Evolutionary conservation across 108 stramenopile species (phyloP), one percentile per base, ranked within the genome.

Genomic region (Skeletonema menzelii): DNA sequence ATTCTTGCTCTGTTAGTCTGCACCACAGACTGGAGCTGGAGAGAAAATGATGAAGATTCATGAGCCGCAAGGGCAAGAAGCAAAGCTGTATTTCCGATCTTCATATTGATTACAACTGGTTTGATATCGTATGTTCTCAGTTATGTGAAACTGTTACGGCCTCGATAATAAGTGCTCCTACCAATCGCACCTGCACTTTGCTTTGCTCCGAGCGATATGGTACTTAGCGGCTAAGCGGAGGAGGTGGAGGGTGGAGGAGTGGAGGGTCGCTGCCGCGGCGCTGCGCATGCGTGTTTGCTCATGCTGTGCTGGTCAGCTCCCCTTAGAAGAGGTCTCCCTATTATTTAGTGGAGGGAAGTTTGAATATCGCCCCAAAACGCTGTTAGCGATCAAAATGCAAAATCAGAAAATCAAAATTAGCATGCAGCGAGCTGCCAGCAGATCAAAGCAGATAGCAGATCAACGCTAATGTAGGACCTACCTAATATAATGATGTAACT

Each of bases 271-370:
- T n/a, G n/a, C n/a, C n/a, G n/a, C n/a, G n/a, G n/a, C n/a, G n/a
- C n/a, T n/a, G n/a, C n/a, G n/a, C n/a, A n/a, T 31, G 30, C 30
- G 30, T 17, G 15, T 1, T 46, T 1, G n/a, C 44, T 17, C 5
- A 19, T 46, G 15, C 15, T 17, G 15, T 17, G 15, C 0, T 46
- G 20, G n/a, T 53, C 8, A n/a, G 22, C 10, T 4, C 40, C 4
- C 40, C 2, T 22, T 7, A 53, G 49, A 53, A 53, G 22, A 53
- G 49, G 49, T 24, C 20, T 53, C 47, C 47, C 47, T 4, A 1
- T 22, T 22, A 49, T 49, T 49, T 53, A 53, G 49, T 53, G 49
- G 49, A 53, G 49, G 49, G 49, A 53, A 53, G 49, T 53, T 53
- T 53, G 4, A 42, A 42, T n/a, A n/a, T 15, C 40, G n/a, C 38